Base-by-base conservation (phyloP, 1,139 yeast genomes). In the Meyerozyma carpophila region DNA sequence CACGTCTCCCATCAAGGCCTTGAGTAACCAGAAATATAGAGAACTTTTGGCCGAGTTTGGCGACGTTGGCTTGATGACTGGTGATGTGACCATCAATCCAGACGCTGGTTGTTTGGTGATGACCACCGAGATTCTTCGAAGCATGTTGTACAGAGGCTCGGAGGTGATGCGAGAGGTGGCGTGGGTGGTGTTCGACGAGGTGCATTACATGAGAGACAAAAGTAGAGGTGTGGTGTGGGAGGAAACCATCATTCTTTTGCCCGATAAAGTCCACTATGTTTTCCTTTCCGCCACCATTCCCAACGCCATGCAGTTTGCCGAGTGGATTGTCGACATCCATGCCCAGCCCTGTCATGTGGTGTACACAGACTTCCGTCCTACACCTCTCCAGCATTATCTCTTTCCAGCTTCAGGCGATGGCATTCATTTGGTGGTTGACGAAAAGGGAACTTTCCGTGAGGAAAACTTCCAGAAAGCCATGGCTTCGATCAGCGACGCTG, bases 161-260 rank as follows among this genome's bases (percentile, higher is more conserved):
- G 98, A 91, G 61, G 80, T 91, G 43, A 89, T 91, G 82, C 77
- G 98, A 66, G 98, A 91, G 70, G 97, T 91, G 41, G 97, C 95
- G 10, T 91, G 94, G 88, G 97, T 91, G 41, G 83, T 91, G 37
- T 91, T 91, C 56, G 98, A 90, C 66, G 98, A 91, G 61, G 96
- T 91, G 39, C 98, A 91, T 69, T 91, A 91, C 64, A 91, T 91
- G 82, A 83, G 95, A 70, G 97, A 90, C 62, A 84, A 88, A 55
- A 93, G 90, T 51, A 81, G 99, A 68, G 99, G 99, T 61, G 99
- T 93, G 39, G 98, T 93, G 32, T 93, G 99, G 99, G 99, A 93
- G 70, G 99, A 93, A 67, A 94, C 96, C 18, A 93, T 93, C 52
- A 93, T 93, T 50, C 76, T 93, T 68, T 74, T 93, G 44, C 99